A percentile compares a stretch with the other conserved stretches of the same genome.
These are phyloP conservation scores for Exophiala aquamarina DNA, from an alignment of 2,329 filamentous ascomycete genomes.

Conservation along the genomic window DNA sequence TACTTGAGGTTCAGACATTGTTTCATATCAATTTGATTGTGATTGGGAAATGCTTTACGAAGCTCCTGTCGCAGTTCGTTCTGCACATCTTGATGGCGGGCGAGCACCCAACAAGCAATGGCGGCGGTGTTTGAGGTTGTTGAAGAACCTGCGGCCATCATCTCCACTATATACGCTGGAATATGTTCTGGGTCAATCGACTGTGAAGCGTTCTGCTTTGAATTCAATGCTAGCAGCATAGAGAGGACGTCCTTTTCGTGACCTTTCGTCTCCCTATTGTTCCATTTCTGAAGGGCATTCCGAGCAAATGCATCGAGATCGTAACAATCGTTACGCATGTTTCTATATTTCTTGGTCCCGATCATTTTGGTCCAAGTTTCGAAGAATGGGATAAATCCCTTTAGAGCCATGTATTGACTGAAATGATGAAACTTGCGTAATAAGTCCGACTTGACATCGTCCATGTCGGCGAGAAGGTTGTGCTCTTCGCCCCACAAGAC, in stretches of 20 bases:
- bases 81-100: not conserved
- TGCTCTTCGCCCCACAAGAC: conserved; percentile 1
- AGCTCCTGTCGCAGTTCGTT: not conserved
- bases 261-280: not conserved
- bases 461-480: not conserved
- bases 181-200: not conserved
- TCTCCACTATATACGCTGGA: conserved; percentile 3
- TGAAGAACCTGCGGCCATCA: not conserved
- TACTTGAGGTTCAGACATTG: not conserved
- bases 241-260: not conserved
- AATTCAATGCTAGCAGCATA: not conserved
- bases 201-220: not conserved
- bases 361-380: not conserved
- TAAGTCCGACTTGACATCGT: not conserved
- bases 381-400: not conserved
- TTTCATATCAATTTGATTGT: not conserved
- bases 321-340: not conserved
- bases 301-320: not conserved
- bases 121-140: conserved; percentile 1
- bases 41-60: not conserved
- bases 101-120: not conserved
- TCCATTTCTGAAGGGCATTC: not conserved
- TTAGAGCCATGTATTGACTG: conserved; percentile 2
- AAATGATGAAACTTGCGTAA: conserved; percentile 2
- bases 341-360: not conserved